These are phyloP conservation scores for Pseudozyma flocculosa DNA, from an alignment of 1,284 basidiomycete genomes.

Conservation along the genomic window DNA sequence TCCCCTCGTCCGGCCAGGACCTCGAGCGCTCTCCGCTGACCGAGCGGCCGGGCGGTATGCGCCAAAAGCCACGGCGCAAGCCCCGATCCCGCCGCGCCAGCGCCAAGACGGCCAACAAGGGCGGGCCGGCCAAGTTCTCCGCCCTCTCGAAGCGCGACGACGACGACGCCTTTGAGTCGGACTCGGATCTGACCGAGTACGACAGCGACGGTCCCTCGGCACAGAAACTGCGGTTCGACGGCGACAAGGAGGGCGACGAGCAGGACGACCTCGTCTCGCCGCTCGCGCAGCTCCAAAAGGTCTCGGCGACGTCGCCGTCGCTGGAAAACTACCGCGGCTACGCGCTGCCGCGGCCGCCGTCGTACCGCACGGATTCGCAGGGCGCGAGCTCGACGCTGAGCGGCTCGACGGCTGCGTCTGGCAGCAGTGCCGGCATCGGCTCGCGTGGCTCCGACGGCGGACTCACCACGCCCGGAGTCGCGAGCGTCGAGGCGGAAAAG, in stretches of 20 bases:
- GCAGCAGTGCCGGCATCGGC: constrained; percentile 6
- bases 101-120: constrained; percentile 3
- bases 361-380: constrained; percentile 16
- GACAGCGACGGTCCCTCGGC: constrained; percentile 27
- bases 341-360: constrained; percentile 19
- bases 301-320: not conserved
- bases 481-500: constrained; percentile 12
- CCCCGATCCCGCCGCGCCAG: constrained; percentile 1
- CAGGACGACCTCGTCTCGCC: not conserved
- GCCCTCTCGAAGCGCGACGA: constrained; percentile 17
- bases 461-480: constrained; percentile 3
- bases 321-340: constrained; percentile 4
- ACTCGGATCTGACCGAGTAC: constrained; percentile 33
- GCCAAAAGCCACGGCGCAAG: not conserved
- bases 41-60: constrained; percentile 7
- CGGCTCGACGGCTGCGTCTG: constrained; percentile 21
- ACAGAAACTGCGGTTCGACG: constrained; percentile 7
- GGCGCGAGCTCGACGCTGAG: constrained; percentile 6
- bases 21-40: constrained; percentile 22
- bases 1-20: constrained; percentile 8
- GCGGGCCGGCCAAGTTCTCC: constrained; percentile 39
- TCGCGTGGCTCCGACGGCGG: constrained; percentile 3
- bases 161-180: constrained; percentile 11
- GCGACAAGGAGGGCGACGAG: constrained; percentile 2
- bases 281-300: not conserved